A percentile compares a stretch with the other conserved stretches of the same genome.
Conservation (phyloP, 2,329 filamentous ascomycete genomes). For the Aspergillus versicolor region DNA sequence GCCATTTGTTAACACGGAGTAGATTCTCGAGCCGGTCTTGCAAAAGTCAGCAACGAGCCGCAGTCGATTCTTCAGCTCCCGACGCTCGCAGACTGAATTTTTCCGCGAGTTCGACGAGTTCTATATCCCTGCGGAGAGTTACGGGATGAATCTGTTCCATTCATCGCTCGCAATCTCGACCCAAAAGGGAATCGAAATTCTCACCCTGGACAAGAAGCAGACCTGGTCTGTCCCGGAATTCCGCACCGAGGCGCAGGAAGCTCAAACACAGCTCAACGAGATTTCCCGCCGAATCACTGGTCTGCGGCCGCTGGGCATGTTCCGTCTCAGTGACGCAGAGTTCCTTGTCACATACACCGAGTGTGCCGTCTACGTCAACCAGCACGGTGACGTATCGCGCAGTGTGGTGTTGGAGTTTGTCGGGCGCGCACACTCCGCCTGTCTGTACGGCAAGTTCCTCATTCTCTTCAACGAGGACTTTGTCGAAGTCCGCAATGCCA, state of each 20-base stretch:
- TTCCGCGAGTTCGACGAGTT: constrained; percentile 99
- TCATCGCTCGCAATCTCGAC: constrained; percentile 90
- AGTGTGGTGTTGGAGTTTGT: constrained; percentile 98
- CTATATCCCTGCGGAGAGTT: constrained; percentile 94
- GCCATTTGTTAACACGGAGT: background rate
- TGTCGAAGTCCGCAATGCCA: constrained; percentile 93
- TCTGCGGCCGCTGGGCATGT: constrained; percentile 91
- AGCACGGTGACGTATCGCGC: constrained; percentile 91
- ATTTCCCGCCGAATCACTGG: constrained; percentile 81
- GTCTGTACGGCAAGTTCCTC: constrained; percentile 87
- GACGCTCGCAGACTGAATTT: constrained; percentile 78
- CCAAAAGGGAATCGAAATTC: constrained; percentile 87
- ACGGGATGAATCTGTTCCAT: constrained; percentile 93
- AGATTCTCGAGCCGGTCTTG: constrained; percentile 83
- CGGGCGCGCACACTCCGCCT: constrained; percentile 83
- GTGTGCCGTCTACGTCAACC: constrained; percentile 96
- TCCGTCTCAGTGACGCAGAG: constrained; percentile 86
- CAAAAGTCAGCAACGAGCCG: constrained; percentile 88
- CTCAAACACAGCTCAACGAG: constrained; percentile 66
- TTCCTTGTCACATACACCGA: constrained; percentile 94
- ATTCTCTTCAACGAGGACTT: constrained; percentile 95
- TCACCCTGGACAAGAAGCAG: constrained; percentile 96
- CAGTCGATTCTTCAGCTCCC: constrained; percentile 62
- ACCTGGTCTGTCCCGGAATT: constrained; percentile 91
- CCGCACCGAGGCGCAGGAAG: constrained; percentile 58